phyloP scores from a whole-genome alignment of 2,329 filamentous ascomycete genomes.

The Diaporthe citrichinensis region DNA sequence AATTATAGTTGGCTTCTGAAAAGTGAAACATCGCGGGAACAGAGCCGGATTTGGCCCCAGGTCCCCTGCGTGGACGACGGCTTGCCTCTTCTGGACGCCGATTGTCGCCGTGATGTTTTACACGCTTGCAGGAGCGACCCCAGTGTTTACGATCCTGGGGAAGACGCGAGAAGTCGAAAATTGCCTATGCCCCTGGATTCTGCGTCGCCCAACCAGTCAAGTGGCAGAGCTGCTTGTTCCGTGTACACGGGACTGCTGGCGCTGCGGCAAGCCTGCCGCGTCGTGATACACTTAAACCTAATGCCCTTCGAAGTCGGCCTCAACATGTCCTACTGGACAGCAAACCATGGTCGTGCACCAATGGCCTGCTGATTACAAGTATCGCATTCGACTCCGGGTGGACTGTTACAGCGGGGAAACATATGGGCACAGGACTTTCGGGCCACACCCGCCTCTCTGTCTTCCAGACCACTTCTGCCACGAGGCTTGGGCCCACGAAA shows the following conservation, averaged over 20 bases:
- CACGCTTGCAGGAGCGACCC: not conserved
- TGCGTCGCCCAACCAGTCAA: not conserved
- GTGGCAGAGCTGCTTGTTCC: not conserved
- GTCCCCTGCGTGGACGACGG: not conserved
- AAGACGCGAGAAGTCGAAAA: not conserved
- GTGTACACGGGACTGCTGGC: not conserved
- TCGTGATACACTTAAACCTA: not conserved
- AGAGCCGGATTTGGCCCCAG: not conserved
- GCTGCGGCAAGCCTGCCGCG: not conserved
- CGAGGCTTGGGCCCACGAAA: constrained; percentile 4
- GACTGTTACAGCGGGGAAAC: constrained; percentile 1
- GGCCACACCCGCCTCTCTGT: not conserved
- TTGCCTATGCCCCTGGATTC: not conserved
- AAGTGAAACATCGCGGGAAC: not conserved
- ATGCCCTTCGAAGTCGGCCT: not conserved
- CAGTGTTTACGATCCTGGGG: not conserved
- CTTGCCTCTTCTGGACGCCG: constrained; percentile 11
- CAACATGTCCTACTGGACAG: constrained; percentile 5
- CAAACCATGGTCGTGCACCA: not conserved
- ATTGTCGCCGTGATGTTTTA: not conserved
- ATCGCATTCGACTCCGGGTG: not conserved
- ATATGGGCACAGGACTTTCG: not conserved
- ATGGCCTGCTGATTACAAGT: not conserved
- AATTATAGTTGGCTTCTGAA: not conserved
- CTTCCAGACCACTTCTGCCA: constrained; percentile 17